Base-by-base conservation (phyloP, 257 asterid species). In the Plantago elongata region DNA sequence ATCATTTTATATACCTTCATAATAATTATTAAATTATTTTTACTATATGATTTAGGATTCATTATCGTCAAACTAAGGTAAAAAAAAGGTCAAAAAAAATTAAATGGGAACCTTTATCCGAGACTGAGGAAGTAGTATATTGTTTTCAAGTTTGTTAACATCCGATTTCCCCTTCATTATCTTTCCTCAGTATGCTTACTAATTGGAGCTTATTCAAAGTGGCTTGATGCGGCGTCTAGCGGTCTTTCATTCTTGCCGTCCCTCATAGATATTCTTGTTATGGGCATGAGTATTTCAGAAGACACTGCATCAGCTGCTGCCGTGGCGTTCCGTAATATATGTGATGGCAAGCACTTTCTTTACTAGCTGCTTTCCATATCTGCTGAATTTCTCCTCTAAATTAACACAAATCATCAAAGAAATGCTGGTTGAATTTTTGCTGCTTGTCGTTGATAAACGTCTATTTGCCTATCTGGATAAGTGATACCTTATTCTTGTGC, bases 231-330 rank as follows among this genome's bases (percentile, higher is more conserved):
- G 68, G 79, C 93, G 43, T 78, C 93, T 34, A 83, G 71, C 75
- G 97, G 99, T 63, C 73, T 82, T 71, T 80, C 97, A 34, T 89
- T 81, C 77, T 76, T 93, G 83, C 95, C 96, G 18, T 71, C 89
- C n/a, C 89, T 93, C 66, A 78, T 87, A 76, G 89, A 85, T 74
- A 93, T 89, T 79, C 96, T 93, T 73, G 99, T 93, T 54, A 80
- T 76, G 30, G 95, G 99, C 75, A 89, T 93, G 99, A 82, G 94
- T 76, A 68, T 78, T 62, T 83, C 93, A 60, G 97, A 89, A 82
- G 99, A 93, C 74, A 75, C 96, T 57, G 99, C 99, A 47, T 88
- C 97, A 10, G 99, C 97, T 7, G 99, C 99, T 72, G 86, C 95
- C 58, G 63, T 86, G 84, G 97, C 99, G 22, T 87, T 93, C 73